Percentiles rank a stretch among this genome's conserved stretches.
Evolutionary conservation across 352 stramenopile genomes (phyloP).

Genomic region (Lagenidium giganteum): DNA sequence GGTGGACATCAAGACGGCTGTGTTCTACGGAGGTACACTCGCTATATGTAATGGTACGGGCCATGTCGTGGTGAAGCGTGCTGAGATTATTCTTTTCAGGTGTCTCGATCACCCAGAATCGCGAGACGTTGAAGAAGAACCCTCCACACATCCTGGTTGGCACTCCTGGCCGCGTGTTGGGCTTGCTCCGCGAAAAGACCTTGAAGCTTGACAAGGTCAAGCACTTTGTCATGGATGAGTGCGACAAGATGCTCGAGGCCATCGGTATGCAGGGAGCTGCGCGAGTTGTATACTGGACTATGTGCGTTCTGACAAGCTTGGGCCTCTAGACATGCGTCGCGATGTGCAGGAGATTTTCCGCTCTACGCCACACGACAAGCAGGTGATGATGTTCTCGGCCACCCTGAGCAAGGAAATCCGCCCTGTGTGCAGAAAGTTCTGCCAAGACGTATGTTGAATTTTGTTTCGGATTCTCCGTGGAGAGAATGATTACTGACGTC

Average conservation of each 20-base stretch:
- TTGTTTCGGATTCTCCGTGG: slow-evolving; percentile 9
- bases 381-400: slow-evolving; percentile 99
- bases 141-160: slow-evolving; percentile 97
- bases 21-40: slow-evolving; percentile 94
- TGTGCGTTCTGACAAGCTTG: not conserved
- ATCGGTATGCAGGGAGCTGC: slow-evolving; percentile 63
- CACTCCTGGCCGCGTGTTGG: slow-evolving; percentile 94
- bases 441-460: slow-evolving; percentile 90
- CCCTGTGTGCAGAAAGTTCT: slow-evolving; percentile 99
- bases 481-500: not conserved
- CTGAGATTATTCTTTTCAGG: slow-evolving; percentile 24
- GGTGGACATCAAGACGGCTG: slow-evolving; percentile 93
- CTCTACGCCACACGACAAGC: slow-evolving; percentile 98
- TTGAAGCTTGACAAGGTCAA: slow-evolving; percentile 99
- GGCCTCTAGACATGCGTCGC: slow-evolving; percentile 92
- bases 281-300: not conserved
- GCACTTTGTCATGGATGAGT: slow-evolving; percentile 99
- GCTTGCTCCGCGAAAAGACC: slow-evolving; percentile 91
- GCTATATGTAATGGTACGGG: not conserved
- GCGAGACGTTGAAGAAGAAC: slow-evolving; percentile 96
- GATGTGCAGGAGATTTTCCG: slow-evolving; percentile 99
- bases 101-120: slow-evolving; percentile 94
- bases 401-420: slow-evolving; percentile 99
- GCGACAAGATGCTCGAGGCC: slow-evolving; percentile 98
- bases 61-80: slow-evolving; percentile 4